phyloP scores from a whole-genome alignment of 1,139 yeast genomes.

The Saccharomycopsis hybrid region DNA sequence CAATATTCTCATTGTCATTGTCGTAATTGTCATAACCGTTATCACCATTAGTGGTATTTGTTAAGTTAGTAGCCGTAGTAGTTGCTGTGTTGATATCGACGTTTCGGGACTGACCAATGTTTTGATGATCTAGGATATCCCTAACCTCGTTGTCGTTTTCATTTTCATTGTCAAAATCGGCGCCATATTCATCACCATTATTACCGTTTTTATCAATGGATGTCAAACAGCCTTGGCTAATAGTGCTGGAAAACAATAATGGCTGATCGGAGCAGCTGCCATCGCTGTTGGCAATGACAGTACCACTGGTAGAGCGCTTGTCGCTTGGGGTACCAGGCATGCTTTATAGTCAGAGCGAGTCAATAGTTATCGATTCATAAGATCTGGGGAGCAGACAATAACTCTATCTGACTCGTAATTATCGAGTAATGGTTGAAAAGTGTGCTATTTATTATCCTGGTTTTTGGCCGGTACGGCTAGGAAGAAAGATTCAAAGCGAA shows the following conservation, averaged over 20 bases:
- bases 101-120: background rate
- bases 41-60: too few relatives aligned
- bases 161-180: background rate
- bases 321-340: too few relatives aligned
- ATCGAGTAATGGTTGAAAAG: too few relatives aligned
- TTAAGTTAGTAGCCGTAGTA: background rate
- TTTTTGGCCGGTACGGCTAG: too few relatives aligned
- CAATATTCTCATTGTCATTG: too few relatives aligned
- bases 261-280: background rate
- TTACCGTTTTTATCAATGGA: background rate
- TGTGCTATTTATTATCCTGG: too few relatives aligned
- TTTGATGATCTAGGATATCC: background rate
- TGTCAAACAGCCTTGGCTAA: background rate
- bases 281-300: background rate
- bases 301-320: background rate
- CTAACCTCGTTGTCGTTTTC: background rate
- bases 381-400: too few relatives aligned
- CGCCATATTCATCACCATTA: background rate
- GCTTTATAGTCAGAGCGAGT: too few relatives aligned
- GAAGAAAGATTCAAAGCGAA: too few relatives aligned
- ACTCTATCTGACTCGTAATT: too few relatives aligned
- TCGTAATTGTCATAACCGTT: too few relatives aligned
- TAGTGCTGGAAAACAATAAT: background rate
- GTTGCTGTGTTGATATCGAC: background rate
- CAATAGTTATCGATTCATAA: too few relatives aligned